Conservation (phyloP, 352 stramenopile species). For the Globisporangium uncinulatum region DNA sequence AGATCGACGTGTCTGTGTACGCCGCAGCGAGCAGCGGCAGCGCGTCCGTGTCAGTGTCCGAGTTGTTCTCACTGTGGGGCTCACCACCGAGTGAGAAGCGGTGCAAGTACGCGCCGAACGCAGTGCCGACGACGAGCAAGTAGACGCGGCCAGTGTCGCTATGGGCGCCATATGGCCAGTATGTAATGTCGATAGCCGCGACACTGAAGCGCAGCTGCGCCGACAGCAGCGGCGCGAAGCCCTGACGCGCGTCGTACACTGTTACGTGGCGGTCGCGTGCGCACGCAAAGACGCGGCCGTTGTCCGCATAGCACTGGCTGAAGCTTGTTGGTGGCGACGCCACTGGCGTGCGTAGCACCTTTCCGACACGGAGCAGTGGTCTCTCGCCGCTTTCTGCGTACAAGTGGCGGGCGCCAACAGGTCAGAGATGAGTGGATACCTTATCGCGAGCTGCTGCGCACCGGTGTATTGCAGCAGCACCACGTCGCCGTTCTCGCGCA, state of each 20-base stretch:
- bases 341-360: conserved; percentile 24
- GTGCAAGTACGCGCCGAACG: conserved; percentile 32
- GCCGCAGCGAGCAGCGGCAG: conserved; percentile 12
- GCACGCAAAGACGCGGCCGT: conserved; percentile 24
- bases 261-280: conserved; percentile 25
- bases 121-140: conserved; percentile 25
- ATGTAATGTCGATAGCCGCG: conserved; percentile 25
- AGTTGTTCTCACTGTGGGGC: background rate
- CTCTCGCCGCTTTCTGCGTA: too few relatives aligned
- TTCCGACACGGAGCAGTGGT: conserved; percentile 17
- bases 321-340: conserved; percentile 16
- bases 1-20: conserved; percentile 28
- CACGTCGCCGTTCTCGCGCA: conserved; percentile 47
- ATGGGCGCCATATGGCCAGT: too few relatives aligned
- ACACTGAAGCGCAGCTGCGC: conserved; percentile 28
- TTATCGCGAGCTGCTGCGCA: too few relatives aligned
- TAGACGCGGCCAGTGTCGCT: too few relatives aligned
- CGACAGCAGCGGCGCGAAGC: conserved; percentile 13
- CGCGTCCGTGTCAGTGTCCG: background rate
- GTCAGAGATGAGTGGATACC: too few relatives aligned
- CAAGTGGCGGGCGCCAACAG: too few relatives aligned
- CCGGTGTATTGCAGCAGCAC: conserved; percentile 42
- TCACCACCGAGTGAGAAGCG: conserved; percentile 19
- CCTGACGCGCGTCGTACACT: conserved; percentile 21
- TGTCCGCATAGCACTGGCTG: conserved; percentile 46